These are phyloP conservation scores for Stephania cephalantha DNA, from an alignment of 164 flowering plant species.

Conservation along the genomic window DNA sequence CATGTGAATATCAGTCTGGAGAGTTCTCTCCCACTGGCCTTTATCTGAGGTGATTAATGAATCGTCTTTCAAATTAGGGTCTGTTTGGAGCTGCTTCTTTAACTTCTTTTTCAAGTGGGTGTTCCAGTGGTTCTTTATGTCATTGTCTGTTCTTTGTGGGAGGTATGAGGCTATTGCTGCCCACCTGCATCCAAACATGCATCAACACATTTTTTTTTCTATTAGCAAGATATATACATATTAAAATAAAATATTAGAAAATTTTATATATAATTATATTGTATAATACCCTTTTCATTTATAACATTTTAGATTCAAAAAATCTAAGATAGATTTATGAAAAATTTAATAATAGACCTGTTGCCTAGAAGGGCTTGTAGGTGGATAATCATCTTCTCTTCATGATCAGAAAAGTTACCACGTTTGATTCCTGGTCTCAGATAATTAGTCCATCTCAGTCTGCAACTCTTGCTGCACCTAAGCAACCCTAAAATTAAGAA, in stretches of 20 bases:
- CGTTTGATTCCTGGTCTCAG: slow-evolving; percentile 88
- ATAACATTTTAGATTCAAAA: neutral
- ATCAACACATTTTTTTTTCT: neutral
- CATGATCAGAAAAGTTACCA: slow-evolving; percentile 80
- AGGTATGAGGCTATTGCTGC: slow-evolving; percentile 18
- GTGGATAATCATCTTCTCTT: slow-evolving; percentile 93
- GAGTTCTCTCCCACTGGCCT: slow-evolving; percentile 95
- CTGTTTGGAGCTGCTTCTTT: slow-evolving; percentile 9
- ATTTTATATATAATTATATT: neutral
- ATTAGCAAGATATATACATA: neutral
- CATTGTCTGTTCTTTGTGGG: slow-evolving; percentile 16
- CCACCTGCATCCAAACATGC: slow-evolving; percentile 10
- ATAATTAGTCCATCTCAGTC: slow-evolving; percentile 94
- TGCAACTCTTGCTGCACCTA: slow-evolving; percentile 88
- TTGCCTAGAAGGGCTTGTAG: slow-evolving; percentile 95
- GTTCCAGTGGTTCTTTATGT: slow-evolving; percentile 16
- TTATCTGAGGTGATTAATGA: neutral
- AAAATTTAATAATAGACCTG: slow-evolving; percentile 34
- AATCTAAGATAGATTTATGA: neutral
- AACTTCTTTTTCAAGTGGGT: slow-evolving; percentile 19
- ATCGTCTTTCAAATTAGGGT: neutral
- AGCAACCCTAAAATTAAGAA: slow-evolving; percentile 46
- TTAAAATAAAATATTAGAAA: no score
- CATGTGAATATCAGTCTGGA: slow-evolving; percentile 78
- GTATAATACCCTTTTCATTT: neutral